Evolutionary conservation across 106 monocot species (phyloP).

Genomic region (Apostasia ramifera): DNA sequence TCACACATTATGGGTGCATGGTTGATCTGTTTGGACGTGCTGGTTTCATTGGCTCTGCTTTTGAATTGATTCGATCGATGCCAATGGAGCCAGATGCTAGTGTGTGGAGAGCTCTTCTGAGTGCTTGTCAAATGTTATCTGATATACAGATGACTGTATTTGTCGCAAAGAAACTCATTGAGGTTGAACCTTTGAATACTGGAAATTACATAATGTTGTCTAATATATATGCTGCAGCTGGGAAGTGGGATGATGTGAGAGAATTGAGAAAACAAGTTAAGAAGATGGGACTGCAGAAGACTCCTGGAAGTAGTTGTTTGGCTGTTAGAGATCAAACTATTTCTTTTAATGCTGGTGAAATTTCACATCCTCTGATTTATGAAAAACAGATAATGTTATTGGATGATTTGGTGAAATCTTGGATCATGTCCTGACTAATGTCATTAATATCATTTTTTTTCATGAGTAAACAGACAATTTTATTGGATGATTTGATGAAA

Average conservation of each 20-base stretch:
- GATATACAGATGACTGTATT: slow-evolving; percentile 33
- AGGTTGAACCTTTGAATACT: slow-evolving; percentile 30
- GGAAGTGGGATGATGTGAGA: slow-evolving; percentile 31
- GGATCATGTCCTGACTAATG: neutral
- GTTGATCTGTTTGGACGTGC: slow-evolving; percentile 48
- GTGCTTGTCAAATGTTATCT: slow-evolving; percentile 31
- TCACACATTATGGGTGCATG: slow-evolving; percentile 67
- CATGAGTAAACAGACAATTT: neutral
- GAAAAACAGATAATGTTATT: slow-evolving; percentile 1
- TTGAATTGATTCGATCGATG: slow-evolving; percentile 31
- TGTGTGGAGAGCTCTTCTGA: slow-evolving; percentile 54
- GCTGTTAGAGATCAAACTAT: slow-evolving; percentile 6
- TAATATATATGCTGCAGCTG: slow-evolving; percentile 41
- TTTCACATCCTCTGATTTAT: neutral
- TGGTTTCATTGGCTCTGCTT: slow-evolving; percentile 40
- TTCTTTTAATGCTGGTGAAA: neutral
- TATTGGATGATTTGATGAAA: slow-evolving; percentile 9
- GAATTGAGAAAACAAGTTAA: slow-evolving; percentile 34
- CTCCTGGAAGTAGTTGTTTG: slow-evolving; percentile 44
- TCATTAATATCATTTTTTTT: too few species aligned
- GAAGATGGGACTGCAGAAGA: slow-evolving; percentile 39
- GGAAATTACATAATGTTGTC: slow-evolving; percentile 41
- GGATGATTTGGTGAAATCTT: slow-evolving; percentile 1
- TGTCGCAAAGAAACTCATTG: slow-evolving; percentile 27
- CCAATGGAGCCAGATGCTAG: slow-evolving; percentile 39